These are phyloP conservation scores for Bretziella fagacearum DNA, from an alignment of 2,329 filamentous ascomycete genomes.

Conservation along the genomic window DNA sequence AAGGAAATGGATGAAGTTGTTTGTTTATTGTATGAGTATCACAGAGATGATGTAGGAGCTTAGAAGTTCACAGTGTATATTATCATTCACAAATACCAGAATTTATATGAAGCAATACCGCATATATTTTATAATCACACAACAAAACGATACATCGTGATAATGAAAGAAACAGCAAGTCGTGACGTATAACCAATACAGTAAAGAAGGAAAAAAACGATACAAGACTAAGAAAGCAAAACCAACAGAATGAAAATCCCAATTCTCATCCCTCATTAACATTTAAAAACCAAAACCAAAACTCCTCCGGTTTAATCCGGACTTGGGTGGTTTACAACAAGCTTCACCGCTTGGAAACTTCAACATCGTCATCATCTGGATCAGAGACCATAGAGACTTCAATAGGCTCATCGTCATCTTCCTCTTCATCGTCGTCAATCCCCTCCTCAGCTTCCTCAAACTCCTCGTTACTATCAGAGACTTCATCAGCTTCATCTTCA, in stretches of 20 bases:
- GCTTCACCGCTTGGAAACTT: constrained; percentile 7
- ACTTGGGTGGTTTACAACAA: no score
- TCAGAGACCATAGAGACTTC: constrained; percentile 12
- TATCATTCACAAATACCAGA: not conserved
- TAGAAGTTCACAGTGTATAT: not conserved
- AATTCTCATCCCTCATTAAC: constrained; percentile 6
- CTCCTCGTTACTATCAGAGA: constrained; percentile 11
- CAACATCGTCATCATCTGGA: constrained; percentile 10
- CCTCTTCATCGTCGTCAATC: constrained; percentile 8
- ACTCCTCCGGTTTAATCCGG: not conserved
- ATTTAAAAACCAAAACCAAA: constrained; percentile 2
- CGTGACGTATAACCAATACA: constrained; percentile 1
- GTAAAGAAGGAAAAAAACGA: constrained; percentile 2
- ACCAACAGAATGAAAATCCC: constrained; percentile 10
- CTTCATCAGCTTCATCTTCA: constrained; percentile 28
- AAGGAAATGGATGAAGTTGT: not conserved
- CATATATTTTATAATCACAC: constrained; percentile 4
- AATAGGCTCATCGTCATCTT: constrained; percentile 6
- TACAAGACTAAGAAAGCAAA: constrained; percentile 10
- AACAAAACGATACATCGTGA: not conserved
- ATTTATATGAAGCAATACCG: not conserved
- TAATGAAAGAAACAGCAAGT: not conserved
- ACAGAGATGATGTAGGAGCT: constrained; percentile 1
- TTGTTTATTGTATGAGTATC: no score
- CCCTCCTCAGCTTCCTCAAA: constrained; percentile 11